Conservation (phyloP, 257 asterid genomes). For the Coffea canephora region DNA sequence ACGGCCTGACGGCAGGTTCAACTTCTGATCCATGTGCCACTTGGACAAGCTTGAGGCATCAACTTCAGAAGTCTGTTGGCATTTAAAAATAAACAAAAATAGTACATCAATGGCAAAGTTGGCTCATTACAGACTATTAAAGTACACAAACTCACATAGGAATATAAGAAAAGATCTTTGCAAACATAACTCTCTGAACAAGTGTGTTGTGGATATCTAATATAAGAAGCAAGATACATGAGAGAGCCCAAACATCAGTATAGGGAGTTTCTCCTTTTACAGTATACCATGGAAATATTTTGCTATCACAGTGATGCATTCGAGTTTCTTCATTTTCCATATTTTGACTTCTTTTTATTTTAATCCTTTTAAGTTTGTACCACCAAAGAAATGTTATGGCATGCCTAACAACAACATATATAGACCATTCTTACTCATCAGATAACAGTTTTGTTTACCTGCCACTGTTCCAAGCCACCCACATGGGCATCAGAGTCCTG, state of each 20-base stretch:
- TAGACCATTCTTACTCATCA: neutral
- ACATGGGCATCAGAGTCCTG: slow-evolving; percentile 40
- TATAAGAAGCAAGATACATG: neutral
- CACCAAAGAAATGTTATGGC: neutral
- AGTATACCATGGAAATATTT: neutral
- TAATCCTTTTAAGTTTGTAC: neutral
- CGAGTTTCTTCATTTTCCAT: neutral
- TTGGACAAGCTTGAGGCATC: slow-evolving; percentile 38
- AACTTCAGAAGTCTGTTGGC: slow-evolving; percentile 47
- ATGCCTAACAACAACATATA: neutral
- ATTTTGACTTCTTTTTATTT: no score
- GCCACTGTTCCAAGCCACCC: slow-evolving; percentile 60
- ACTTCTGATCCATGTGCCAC: slow-evolving; percentile 51
- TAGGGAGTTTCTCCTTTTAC: neutral
- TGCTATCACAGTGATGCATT: neutral
- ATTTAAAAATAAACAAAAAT: slow-evolving; percentile 20
- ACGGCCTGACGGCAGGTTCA: slow-evolving; percentile 35
- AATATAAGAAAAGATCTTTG: neutral
- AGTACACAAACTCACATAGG: slow-evolving; percentile 6
- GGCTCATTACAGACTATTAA: neutral
- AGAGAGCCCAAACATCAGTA: neutral
- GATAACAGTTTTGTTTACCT: slow-evolving; percentile 38
- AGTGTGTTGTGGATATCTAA: neutral
- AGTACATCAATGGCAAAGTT: neutral
- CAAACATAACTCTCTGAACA: neutral